Base-by-base conservation (phyloP, 768 basidiomycete genomes). In the Boletus bicolor region DNA sequence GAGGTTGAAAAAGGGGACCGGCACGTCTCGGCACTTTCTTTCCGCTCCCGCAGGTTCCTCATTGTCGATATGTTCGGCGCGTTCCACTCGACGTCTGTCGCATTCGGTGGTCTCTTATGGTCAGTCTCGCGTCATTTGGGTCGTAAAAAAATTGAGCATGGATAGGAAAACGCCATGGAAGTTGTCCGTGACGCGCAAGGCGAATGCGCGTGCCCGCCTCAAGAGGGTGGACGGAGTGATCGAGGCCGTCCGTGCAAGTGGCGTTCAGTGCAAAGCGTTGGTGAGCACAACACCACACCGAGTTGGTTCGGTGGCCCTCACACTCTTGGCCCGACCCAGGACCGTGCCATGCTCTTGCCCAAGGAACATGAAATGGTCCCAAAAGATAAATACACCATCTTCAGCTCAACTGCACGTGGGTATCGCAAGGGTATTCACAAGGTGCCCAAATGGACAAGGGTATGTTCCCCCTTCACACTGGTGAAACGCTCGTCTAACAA, bases 341-440 rank as follows among this genome's bases (percentile, higher is more conserved):
- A 75, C 47, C 78, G 77, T 51, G 92, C 91, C 5, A 74, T 98
- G 52, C 81, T 86, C 54, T 77, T 99, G 32, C 97, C 97, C 48
- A 96, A 91, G 68, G 93, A 98, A 68, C 79, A 87, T 60, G 93
- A 97, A 73, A 98, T 98, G 97, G 79, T 76, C 11, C 76, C 96
- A 1, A 84, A 80, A 65, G 96, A 98, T 77, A 99, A 99, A 73
- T 99, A 98, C 76, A 97, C 95, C 4, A 83, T 89, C 19, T 98
- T 94, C 73, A 83, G 82, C 38, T 77, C 82, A 5, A 83, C 81
- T 39, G 75, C 76, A 1, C 77, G 72, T 55, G 89, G 91, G 7
- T 99, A 96, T 72, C 78, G 96, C 43, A 98, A 98, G 66, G 90
- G 92, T 26, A 93, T 97, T 47, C 95, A 98, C 75, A 95, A 95